Conservation (phyloP, 305 asterid genomes). For the Fraxinus velutina region DNA sequence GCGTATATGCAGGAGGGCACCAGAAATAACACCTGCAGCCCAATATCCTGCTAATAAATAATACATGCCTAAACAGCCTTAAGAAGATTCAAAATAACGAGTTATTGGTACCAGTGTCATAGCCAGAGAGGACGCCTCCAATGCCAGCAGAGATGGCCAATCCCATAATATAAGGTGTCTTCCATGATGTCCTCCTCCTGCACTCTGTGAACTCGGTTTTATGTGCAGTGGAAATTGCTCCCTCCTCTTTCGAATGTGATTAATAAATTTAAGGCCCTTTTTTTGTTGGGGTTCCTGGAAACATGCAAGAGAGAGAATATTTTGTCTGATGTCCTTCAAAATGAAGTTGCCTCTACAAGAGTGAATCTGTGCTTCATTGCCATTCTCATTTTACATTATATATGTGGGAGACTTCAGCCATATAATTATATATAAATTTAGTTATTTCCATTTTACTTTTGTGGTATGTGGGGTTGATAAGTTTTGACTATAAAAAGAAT, state of each 20-base stretch:
- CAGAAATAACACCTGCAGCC: constrained; percentile 61
- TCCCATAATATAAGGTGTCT: constrained; percentile 64
- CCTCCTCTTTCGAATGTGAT: not conserved
- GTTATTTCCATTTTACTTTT: not conserved
- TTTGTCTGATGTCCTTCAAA: not conserved
- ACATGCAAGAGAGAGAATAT: not conserved
- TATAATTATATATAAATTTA: not conserved
- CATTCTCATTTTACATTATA: not conserved
- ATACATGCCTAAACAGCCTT: not conserved
- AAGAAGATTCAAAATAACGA: not conserved
- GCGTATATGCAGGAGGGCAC: constrained; percentile 61
- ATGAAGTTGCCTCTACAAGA: not conserved
- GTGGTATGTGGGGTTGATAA: not conserved
- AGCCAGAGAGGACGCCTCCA: constrained; percentile 65
- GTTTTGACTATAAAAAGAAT: not conserved
- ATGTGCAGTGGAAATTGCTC: constrained; percentile 27
- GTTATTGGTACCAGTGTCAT: constrained; percentile 46
- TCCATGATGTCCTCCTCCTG: constrained; percentile 49
- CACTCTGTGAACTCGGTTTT: constrained; percentile 61
- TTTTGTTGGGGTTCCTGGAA: not conserved
- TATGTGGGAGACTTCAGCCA: not conserved
- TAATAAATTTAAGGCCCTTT: not conserved
- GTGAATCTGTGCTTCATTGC: not conserved
- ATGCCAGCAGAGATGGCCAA: constrained; percentile 64
- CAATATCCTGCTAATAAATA: not conserved